Base-by-base conservation (phyloP, 148 eudicot species). In the Hydrangea macrophylla region DNA sequence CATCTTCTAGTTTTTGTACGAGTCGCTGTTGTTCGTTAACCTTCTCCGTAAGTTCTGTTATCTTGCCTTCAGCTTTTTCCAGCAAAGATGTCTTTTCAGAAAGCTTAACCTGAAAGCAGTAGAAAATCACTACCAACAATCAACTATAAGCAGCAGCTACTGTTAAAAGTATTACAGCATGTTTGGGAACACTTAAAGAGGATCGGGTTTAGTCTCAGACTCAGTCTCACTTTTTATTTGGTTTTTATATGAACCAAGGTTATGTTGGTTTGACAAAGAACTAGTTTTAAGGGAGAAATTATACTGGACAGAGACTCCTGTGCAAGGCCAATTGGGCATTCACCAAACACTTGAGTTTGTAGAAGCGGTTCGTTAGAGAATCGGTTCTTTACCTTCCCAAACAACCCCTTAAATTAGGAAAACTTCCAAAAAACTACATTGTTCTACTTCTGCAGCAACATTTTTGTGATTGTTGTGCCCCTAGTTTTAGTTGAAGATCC, bases 1-100 rank as follows among this genome's bases (percentile, higher is more conserved):
- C 99, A 79, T 95, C 99, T 81, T 95, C 99, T 59, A 95, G 92
- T 83, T 91, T 95, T 85, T 95, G 99, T 76, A 95, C 89, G 55
- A 95, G 78, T 71, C 78, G 82, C 58, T 89, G 84, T 75, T 95
- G 97, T 76, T 95, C 97, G 57, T 83, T 81, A 62, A 91, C 70
- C 75, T 81, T 86, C 35, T 77, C 84, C 65, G 80, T 62, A 26
- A 95, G 88, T 81, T 91, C 92, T 66, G 70, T 67, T 13, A 84
- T 78, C 87, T 87, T 87, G 63, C 76, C 76, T 83, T 95, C 97
- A 60, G 99, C 93, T 78, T 83, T 78, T 80, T 91, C 96, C 80
- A 92, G 87, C 60, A 76, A 75, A 70, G 90, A 78, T 65, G 82
- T 73, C 64, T 84, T 91, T 73, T 95, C 99, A 70, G 99, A 84